Conservation (phyloP, 176 grass and related monocot genomes). For the Juncus inflexus region DNA sequence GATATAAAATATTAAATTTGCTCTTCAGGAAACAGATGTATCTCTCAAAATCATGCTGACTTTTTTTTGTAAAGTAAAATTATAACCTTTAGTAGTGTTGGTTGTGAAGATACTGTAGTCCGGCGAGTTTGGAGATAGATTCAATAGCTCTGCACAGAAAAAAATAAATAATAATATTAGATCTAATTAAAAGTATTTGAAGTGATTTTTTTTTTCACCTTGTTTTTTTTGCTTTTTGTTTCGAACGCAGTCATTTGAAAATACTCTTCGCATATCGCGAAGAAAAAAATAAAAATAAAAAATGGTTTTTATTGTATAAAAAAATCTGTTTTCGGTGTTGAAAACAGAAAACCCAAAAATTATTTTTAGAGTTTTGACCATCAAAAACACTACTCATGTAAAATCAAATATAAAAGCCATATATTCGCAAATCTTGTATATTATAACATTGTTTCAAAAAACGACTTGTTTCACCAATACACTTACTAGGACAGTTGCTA, state of each 20-base stretch:
- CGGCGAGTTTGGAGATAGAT: constrained; percentile 20
- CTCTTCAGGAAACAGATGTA: background rate
- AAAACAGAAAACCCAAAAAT: no score
- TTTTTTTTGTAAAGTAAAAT: background rate
- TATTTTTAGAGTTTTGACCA: no score
- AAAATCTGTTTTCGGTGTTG: background rate
- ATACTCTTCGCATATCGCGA: no score
- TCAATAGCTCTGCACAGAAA: constrained; percentile 20
- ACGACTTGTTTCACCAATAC: background rate
- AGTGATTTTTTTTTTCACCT: background rate
- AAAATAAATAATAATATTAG: constrained; percentile 1
- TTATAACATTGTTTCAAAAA: background rate
- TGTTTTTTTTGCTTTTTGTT: background rate
- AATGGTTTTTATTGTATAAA: background rate
- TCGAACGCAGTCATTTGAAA: no score
- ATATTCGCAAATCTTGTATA: background rate
- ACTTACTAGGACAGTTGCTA: constrained; percentile 63
- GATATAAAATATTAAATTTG: background rate
- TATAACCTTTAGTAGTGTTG: constrained; percentile 15
- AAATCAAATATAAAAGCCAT: background rate
- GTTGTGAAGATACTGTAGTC: constrained; percentile 20
- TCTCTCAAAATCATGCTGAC: background rate
- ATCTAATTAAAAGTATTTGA: background rate
- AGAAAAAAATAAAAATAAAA: background rate
- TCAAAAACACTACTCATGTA: no score